Evolutionary conservation across 1,284 basidiomycete species (phyloP).

Genomic region (Exobasidium cylindrosporum): DNA sequence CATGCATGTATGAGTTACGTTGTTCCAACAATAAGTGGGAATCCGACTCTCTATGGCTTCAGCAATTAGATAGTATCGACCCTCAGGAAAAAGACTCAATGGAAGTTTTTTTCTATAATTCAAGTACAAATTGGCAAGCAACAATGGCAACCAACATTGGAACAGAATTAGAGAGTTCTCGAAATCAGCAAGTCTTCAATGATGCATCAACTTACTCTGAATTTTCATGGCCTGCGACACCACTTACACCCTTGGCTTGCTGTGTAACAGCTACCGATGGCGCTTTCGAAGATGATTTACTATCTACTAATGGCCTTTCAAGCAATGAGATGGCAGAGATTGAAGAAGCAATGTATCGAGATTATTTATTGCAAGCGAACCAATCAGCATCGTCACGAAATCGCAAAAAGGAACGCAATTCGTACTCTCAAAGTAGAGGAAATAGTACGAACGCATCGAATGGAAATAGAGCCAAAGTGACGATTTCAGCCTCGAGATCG

Average conservation of each 20-base stretch:
- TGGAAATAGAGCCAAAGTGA: neutral
- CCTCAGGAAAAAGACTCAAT: neutral
- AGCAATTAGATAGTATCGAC: conserved; percentile 5
- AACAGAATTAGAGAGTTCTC: neutral
- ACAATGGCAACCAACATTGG: neutral
- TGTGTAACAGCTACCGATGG: neutral
- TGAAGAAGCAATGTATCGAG: conserved; percentile 3
- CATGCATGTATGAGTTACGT: neutral
- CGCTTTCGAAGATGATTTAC: neutral
- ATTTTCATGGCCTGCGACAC: neutral
- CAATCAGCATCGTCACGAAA: neutral
- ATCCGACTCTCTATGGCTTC: neutral
- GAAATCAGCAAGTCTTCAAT: neutral
- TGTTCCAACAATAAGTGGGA: neutral
- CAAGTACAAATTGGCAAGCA: neutral
- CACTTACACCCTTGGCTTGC: neutral
- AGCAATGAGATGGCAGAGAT: conserved; percentile 1
- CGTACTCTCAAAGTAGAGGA: neutral
- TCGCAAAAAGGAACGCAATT: neutral
- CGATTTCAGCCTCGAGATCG: neutral
- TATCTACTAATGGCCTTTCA: neutral
- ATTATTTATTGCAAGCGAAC: neutral
- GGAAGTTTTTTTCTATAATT: neutral
- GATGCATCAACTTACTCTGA: neutral
- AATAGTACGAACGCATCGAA: neutral